phyloP scores from a whole-genome alignment of 192 early-diverging fungal genomes.

The Coemansia sp. region DNA sequence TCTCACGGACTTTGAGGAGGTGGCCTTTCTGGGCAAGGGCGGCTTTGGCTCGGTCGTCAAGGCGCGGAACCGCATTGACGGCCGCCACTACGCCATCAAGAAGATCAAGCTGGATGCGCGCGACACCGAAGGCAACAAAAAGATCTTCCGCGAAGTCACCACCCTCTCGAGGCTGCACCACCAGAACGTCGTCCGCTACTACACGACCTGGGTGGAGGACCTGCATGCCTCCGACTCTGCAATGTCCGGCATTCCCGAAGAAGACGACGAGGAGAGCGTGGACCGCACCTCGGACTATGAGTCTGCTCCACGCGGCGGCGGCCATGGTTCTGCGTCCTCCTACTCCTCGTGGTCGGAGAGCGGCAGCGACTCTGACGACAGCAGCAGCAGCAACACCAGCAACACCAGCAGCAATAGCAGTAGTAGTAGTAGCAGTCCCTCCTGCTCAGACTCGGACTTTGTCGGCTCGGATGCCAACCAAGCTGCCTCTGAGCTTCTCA shows the following conservation, averaged over 20 bases:
- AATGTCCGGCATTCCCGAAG: conserved; percentile 46
- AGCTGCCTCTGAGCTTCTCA: no score
- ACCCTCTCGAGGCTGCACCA: conserved; percentile 86
- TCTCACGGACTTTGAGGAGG: conserved; percentile 70
- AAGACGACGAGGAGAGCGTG: conserved; percentile 27
- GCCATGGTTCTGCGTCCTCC: conserved; percentile 4
- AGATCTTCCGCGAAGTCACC: conserved; percentile 86
- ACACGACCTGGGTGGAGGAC: conserved; percentile 89
- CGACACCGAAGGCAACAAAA: conserved; percentile 70
- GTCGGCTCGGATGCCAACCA: no score
- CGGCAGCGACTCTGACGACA: background rate
- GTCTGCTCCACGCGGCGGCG: background rate
- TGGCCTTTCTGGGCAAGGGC: conserved; percentile 70
- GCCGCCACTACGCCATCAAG: conserved; percentile 84
- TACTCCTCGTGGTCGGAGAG: conserved; percentile 36
- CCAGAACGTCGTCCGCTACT: conserved; percentile 84
- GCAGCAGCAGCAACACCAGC: background rate
- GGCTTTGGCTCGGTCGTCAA: conserved; percentile 96
- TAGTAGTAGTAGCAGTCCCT: no score
- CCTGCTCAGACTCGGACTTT: no score
- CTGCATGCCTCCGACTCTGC: conserved; percentile 15
- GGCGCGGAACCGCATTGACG: conserved; percentile 79
- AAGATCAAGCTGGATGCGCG: conserved; percentile 80
- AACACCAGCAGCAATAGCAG: background rate
- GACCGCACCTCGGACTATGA: conserved; percentile 7